phyloP scores from a whole-genome alignment of 73 alveolate genomes.

The Effrenium voratum region DNA sequence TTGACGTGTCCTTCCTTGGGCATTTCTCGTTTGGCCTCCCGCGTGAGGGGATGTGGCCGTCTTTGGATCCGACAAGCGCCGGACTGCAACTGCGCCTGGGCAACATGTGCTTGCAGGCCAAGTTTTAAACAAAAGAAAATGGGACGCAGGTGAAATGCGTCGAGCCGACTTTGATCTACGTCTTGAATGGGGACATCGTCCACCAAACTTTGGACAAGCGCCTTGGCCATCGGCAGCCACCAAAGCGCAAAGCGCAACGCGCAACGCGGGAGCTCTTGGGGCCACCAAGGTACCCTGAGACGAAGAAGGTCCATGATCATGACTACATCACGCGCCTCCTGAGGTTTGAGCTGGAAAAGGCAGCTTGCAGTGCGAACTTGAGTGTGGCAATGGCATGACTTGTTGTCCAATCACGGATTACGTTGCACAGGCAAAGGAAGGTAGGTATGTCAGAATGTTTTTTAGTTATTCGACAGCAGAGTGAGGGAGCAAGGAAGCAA shows the following conservation, averaged over 20 bases:
- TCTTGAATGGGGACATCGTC: constrained; percentile 83
- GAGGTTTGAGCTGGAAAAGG: constrained; percentile 82
- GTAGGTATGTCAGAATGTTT: neutral
- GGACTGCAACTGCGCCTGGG: constrained; percentile 59
- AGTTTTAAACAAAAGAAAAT: neutral
- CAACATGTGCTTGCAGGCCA: neutral
- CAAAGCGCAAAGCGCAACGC: too few species aligned
- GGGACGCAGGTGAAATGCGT: constrained; percentile 53
- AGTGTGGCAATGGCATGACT: too few species aligned
- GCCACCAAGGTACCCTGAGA: constrained; percentile 21
- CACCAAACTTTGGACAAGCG: constrained; percentile 72
- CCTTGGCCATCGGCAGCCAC: neutral
- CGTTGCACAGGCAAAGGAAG: neutral
- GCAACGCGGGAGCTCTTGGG: neutral
- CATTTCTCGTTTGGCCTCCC: neutral
- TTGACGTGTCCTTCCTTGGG: neutral
- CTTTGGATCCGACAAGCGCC: constrained; percentile 89
- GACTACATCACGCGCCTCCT: constrained; percentile 81
- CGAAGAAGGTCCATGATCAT: constrained; percentile 67
- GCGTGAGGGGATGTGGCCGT: constrained; percentile 68
- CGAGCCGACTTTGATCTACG: constrained; percentile 63
- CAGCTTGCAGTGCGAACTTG: too few species aligned
- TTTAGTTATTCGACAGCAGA: neutral
- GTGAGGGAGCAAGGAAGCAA: too few species aligned
- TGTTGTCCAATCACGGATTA: too few species aligned